Base-by-base conservation (phyloP, 257 asterid species). In the Misopates orontium region DNA sequence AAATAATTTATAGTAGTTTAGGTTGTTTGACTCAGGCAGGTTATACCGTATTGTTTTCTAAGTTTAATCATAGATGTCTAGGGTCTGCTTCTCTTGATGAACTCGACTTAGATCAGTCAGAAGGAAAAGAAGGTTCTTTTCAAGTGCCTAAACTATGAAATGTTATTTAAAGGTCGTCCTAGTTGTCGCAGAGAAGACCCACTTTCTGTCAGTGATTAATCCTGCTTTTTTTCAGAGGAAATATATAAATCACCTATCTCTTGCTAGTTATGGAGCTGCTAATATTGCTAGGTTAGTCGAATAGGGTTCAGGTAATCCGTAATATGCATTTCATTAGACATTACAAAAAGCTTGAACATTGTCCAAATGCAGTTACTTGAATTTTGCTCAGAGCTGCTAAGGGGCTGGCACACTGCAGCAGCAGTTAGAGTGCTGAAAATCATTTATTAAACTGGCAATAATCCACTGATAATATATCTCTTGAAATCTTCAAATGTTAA, bases 11-110 rank as follows among this genome's bases (percentile, higher is more conserved):
- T 42, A 24, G 9, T 42, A 25, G 49, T 67, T 41, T 50, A 57
- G 22, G 41, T 56, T 31, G 51, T 72, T 22, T 28, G 50, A 64
- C 20, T 53, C 19, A 31, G 45, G 16, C 53, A 36, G 24, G 47
- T 7, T 54, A 10, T 41, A 25, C 25, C 14, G 17, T 56, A 15
- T 20, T 28, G 54, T 53, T 40, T 23, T 52, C 31, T 13, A 1
- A 16, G 60, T 22, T 67, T 28, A 18, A 11, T 18, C 10, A 6
- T 44, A 4, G 36, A 60, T 23, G 44, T 40, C 47, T 48, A 32
- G 63, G n/a, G 39, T 17, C 45, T 15, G 18, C 50, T 5, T 44
- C n/a, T 22, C 16, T 21, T 24, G 8, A 48, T 51, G 24, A 31
- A 22, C 56, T 52, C 25, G 39, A 50, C 49, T 16, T 54, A 11